Evolutionary conservation across 2,329 filamentous ascomycete genomes (phyloP), one percentile per base, ranked within the genome.

Genomic region (Penicillium capsulatum): DNA sequence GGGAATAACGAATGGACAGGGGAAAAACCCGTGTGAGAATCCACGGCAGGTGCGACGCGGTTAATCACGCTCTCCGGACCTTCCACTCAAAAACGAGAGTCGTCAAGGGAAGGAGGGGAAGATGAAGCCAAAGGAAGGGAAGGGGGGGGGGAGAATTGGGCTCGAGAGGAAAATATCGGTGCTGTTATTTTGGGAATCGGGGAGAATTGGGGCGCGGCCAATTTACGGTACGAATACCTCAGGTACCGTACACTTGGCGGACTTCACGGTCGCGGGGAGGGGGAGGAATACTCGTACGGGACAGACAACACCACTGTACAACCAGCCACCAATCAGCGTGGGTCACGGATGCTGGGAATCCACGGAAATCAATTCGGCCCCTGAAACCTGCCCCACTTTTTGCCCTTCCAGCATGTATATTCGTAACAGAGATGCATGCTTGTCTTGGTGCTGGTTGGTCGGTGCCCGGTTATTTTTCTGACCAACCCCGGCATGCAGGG

Each of bases 381-480:
- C 58, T 61, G 58, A 61, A 50, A 59, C 51, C 36, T 17, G 51
- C 49, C 45, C 57, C 58, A 54, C 57, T 28, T 20, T 16, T 26
- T 27, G 22, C 31, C 16, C 34, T 10, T 41, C 38, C 36, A 39
- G 32, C 32, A 31, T 20, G 31, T 33, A 50, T 48, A 48, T 46
- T 37, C 39, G 29, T 24, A 26, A 11, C 16, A 19, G 5, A n/a
- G 15, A 13, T 16, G 14, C 7, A 27, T 34, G 20, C 28, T 26
- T 31, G 8, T 9, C 36, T 29, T n/a, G 10, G 37, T 19, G 10
- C 9, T 42, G 40, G 43, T 51, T 54, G 46, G 47, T 31, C 24
- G 9, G 40, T 51, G 44, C 47, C 42, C 44, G 53, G 50, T 50
- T 48, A 46, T 55, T 42, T 55, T 42, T 40, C 36, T 40, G 46